These are phyloP conservation scores for Ulmus americana DNA, from an alignment of 331 rosid species.

Conservation along the genomic window DNA sequence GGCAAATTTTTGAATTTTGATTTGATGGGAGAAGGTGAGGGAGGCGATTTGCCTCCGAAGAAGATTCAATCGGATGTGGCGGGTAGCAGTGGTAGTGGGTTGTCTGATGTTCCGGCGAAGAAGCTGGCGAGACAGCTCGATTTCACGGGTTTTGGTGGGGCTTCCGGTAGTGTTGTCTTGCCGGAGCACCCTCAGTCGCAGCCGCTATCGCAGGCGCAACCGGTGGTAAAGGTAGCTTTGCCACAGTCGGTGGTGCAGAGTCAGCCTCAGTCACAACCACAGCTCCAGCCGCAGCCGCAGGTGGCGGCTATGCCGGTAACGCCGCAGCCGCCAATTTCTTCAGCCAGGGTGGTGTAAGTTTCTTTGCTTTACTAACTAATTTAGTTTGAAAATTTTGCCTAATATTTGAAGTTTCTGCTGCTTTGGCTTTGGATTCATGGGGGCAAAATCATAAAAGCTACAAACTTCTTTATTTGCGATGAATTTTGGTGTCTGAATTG, in stretches of 20 bases:
- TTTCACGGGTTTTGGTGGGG: constrained; percentile 40
- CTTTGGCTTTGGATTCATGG: neutral
- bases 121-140: constrained; percentile 56
- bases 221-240: constrained; percentile 21
- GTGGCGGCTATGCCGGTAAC: constrained; percentile 24
- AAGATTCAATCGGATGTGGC: constrained; percentile 38
- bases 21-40: constrained; percentile 81
- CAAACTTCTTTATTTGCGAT: neutral
- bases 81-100: constrained; percentile 17
- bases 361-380: constrained; percentile 9
- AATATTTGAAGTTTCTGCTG: neutral
- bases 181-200: constrained; percentile 37
- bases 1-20: constrained; percentile 22
- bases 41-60: constrained; percentile 37
- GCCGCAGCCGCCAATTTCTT: constrained; percentile 39
- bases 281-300: constrained; percentile 15
- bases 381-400: neutral
- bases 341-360: constrained; percentile 64
- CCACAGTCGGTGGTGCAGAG: constrained; percentile 6
- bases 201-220: constrained; percentile 23
- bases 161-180: constrained; percentile 28
- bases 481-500: constrained; percentile 1
- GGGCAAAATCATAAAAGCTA: neutral
- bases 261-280: constrained; percentile 10
- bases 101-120: constrained; percentile 61